phyloP scores from a whole-genome alignment of 2,329 filamentous ascomycete genomes.

The Apiospora malaysiana region DNA sequence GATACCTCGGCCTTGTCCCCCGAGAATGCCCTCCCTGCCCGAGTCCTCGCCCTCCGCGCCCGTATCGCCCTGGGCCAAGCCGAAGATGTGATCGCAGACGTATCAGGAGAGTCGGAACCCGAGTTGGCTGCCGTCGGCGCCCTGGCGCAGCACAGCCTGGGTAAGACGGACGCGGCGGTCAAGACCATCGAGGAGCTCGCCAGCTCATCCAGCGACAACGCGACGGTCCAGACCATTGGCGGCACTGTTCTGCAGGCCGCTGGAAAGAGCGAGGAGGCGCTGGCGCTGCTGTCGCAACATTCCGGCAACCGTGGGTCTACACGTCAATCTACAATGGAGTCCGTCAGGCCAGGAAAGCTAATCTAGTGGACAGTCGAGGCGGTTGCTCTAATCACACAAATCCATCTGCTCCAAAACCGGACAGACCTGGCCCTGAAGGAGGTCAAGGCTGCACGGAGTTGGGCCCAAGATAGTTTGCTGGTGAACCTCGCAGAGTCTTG shows the following conservation, averaged over 20 bases:
- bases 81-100: constrained; percentile 72
- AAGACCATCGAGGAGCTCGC: constrained; percentile 70
- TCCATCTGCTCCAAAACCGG: constrained; percentile 89
- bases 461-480: constrained; percentile 92
- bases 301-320: constrained; percentile 77
- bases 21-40: constrained; percentile 78
- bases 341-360: background rate
- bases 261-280: constrained; percentile 83
- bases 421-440: constrained; percentile 91
- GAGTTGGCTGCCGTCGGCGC: constrained; percentile 80
- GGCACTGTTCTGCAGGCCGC: constrained; percentile 83
- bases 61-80: constrained; percentile 83
- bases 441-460: constrained; percentile 82
- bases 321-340: constrained; percentile 30
- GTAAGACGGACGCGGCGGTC: constrained; percentile 67
- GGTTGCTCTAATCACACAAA: constrained; percentile 88
- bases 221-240: constrained; percentile 79
- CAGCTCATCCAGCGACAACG: constrained; percentile 71
- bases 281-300: constrained; percentile 80
- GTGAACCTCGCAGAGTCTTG: constrained; percentile 96
- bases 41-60: constrained; percentile 80
- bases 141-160: constrained; percentile 70
- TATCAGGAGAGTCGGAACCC: constrained; percentile 68
- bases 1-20: constrained; percentile 79
- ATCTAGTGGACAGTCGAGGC: constrained; percentile 63